These are phyloP conservation scores for Ceratocystis diversiconidia DNA, from an alignment of 2,329 filamentous ascomycete species.

Conservation along the genomic window DNA sequence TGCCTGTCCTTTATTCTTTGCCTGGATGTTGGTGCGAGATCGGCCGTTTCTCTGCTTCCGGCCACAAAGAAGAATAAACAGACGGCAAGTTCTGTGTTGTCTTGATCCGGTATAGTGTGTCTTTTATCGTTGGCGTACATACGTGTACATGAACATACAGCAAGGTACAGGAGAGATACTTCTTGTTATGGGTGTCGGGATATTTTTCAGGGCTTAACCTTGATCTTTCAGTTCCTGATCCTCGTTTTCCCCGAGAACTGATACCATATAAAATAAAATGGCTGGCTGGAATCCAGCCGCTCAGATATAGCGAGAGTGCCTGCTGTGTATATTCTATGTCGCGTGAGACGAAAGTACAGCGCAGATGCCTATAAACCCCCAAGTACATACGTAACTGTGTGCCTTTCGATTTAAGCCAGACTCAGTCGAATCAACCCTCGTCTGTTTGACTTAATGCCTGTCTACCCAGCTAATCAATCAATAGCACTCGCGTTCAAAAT, in stretches of 20 bases:
- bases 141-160: background rate
- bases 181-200: background rate
- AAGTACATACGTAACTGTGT: background rate
- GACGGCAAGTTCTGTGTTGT: background rate
- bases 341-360: background rate
- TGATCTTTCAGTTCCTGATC: background rate
- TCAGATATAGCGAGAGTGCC: too few species aligned
- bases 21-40: background rate
- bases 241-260: background rate
- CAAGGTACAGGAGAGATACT: background rate
- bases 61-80: background rate
- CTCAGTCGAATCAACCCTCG: background rate
- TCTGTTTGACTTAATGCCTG: too few species aligned
- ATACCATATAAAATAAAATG: too few species aligned
- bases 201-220: background rate
- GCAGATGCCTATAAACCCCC: background rate
- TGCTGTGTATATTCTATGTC: too few species aligned
- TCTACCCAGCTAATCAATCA: slow-evolving; percentile 5
- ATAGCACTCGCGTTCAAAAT: slow-evolving; percentile 3
- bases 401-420: background rate
- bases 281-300: too few species aligned
- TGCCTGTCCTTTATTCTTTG: background rate
- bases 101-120: background rate
- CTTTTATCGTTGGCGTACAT: background rate
- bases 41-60: background rate